phyloP scores from a whole-genome alignment of 306 rosid species.

The Cucurbita pepo region DNA sequence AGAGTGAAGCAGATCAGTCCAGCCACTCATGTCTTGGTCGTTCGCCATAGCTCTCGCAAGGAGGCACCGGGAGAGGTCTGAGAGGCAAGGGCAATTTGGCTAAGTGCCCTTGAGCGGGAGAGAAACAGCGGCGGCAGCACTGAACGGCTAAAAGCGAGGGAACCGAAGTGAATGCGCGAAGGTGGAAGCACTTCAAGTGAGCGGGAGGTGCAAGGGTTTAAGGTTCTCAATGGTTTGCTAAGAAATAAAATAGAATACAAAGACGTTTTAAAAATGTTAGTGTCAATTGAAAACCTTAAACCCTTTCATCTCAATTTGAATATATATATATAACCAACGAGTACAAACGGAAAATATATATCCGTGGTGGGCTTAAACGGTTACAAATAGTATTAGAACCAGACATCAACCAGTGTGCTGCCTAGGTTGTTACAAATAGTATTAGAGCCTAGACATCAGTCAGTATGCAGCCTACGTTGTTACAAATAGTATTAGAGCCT shows the following conservation, averaged over 20 bases:
- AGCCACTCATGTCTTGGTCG: conserved; percentile 47
- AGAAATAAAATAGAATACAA: too few species aligned
- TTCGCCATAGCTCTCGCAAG: conserved; percentile 34
- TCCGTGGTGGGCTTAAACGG: too few species aligned
- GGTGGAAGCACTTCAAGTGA: neutral
- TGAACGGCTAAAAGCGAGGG: neutral
- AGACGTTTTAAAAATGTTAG: neutral
- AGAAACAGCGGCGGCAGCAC: neutral
- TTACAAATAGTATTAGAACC: too few species aligned
- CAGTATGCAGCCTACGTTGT: too few species aligned
- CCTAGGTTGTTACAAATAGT: too few species aligned
- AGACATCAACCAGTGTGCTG: too few species aligned
- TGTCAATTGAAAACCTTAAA: too few species aligned
- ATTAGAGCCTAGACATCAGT: too few species aligned
- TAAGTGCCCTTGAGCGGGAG: neutral
- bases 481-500: too few species aligned
- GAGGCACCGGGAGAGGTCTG: neutral
- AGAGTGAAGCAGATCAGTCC: conserved; percentile 87
- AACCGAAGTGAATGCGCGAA: neutral
- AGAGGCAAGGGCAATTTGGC: neutral
- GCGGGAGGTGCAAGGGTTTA: neutral
- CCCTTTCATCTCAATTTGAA: too few species aligned
- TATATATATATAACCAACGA: too few species aligned
- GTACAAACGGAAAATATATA: too few species aligned
- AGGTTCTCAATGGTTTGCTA: neutral